Evolutionary conservation across 140 eudicot genomes (phyloP), one percentile per base, ranked within the genome.

Genomic region (Cichorium intybus): DNA sequence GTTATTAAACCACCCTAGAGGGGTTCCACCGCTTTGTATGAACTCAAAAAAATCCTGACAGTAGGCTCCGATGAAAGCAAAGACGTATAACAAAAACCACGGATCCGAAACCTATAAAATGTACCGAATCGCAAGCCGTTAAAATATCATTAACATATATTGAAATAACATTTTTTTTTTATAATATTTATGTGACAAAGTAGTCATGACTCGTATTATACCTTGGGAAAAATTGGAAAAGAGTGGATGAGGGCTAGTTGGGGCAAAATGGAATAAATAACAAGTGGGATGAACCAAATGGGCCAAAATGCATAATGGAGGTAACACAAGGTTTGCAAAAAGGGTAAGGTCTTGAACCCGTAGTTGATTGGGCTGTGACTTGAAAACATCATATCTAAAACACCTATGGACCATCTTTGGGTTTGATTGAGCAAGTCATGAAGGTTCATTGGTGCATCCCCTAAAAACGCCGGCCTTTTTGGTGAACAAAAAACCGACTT

Each of bases 371-470:
- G 82, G 68, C 51, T 79, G 34, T 55, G 66, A 49, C 77, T 72
- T 23, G 67, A 77, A 65, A 76, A 87, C 4, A 35, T 68, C 60
- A 84, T 80, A 21, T 84, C 89, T 16, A 79, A 68, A 47, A 79
- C 60, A 24, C 96, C 96, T 14, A 77, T 59, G 20, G 68, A 60
- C 96, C 96, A 88, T 24, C 93, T 69, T 70, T 75, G 81, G 28
- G 60, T 62, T 70, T 88, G 96, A 64, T 29, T 67, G 16, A 88
- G 26, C 15, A 75, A 52, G 64, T 88, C 89, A n/a, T 52, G 3
- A 21, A 88, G 78, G 63, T 78, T 61, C 47, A 77, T 82, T 12
- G 93, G 96, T n/a, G 69, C 64, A 29, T 74, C 69, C 10, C 89
- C 89, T n/a, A 88, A 35, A 70, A 88, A 88, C 20, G 96, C 93